Conservation (phyloP, 768 basidiomycete genomes). For the Tremella fuciformis region DNA sequence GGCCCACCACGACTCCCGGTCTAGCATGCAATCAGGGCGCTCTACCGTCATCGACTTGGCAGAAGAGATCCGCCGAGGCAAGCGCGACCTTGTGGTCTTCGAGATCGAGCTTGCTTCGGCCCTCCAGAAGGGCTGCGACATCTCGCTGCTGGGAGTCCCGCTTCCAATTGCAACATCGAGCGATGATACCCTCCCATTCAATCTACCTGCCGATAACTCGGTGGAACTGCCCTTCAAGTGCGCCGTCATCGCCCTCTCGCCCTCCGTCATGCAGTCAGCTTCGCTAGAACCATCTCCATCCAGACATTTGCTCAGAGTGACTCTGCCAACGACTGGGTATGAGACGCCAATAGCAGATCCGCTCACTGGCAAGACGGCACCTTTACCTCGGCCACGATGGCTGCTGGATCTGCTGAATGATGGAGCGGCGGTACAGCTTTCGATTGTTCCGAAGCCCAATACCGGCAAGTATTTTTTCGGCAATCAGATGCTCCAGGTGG, state of each 20-base stretch:
- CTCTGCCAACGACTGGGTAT: conserved; percentile 76
- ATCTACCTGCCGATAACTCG: conserved; percentile 13
- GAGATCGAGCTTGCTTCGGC: conserved; percentile 55
- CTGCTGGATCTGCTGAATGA: conserved; percentile 60
- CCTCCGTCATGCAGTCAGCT: conserved; percentile 62
- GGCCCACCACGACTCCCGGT: conserved; percentile 51
- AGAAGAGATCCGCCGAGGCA: conserved; percentile 48
- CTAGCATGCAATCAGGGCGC: conserved; percentile 49
- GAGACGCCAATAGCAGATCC: conserved; percentile 76
- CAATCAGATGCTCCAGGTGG: conserved; percentile 44
- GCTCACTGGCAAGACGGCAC: conserved; percentile 60
- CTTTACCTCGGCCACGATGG: conserved; percentile 62
- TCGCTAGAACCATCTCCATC: conserved; percentile 63
- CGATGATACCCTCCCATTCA: conserved; percentile 27
- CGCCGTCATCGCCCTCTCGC: conserved; percentile 71
- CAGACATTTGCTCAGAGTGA: conserved; percentile 73
- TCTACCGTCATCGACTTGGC: conserved; percentile 53
- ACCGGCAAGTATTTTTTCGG: conserved; percentile 25
- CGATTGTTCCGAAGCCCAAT: conserved; percentile 50
- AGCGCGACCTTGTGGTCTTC: conserved; percentile 69
- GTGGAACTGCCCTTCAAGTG: conserved; percentile 52
- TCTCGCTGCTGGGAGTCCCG: conserved; percentile 52
- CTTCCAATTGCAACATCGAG: conserved; percentile 49
- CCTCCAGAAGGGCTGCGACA: conserved; percentile 52
- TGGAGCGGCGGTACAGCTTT: conserved; percentile 62